phyloP scores from a whole-genome alignment of 2,329 filamentous ascomycete species.

The Septoria petroselini region DNA sequence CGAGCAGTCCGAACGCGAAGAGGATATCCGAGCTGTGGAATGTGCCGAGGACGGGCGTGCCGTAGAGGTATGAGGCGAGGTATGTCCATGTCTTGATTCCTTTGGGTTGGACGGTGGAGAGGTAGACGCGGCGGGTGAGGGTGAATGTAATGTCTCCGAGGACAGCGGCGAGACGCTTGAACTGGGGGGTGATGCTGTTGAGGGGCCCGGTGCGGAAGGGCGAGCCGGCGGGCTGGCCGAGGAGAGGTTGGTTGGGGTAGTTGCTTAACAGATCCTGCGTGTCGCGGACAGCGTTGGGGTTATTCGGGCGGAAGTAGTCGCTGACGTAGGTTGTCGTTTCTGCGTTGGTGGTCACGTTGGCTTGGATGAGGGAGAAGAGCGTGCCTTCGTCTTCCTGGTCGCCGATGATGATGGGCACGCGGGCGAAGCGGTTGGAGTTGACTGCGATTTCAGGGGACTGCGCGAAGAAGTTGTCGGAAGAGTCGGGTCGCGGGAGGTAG shows the following conservation, averaged over 20 bases:
- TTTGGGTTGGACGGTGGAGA: slow-evolving; percentile 51
- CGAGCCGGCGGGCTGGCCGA: slow-evolving; percentile 56
- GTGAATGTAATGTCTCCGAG: slow-evolving; percentile 72
- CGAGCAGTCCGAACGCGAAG: slow-evolving; percentile 10
- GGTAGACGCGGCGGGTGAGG: slow-evolving; percentile 63
- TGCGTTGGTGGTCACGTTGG: slow-evolving; percentile 61
- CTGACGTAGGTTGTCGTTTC: slow-evolving; percentile 63
- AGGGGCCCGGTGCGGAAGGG: slow-evolving; percentile 67
- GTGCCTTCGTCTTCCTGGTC: slow-evolving; percentile 71
- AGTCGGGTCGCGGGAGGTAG: slow-evolving; percentile 70
- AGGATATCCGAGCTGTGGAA: slow-evolving; percentile 61
- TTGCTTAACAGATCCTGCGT: slow-evolving; percentile 58
- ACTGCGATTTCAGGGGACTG: slow-evolving; percentile 61
- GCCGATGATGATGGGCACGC: slow-evolving; percentile 58
- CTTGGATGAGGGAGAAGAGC: slow-evolving; percentile 57
- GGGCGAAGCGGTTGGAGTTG: slow-evolving; percentile 38
- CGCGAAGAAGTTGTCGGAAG: slow-evolving; percentile 54
- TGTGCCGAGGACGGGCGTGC: slow-evolving; percentile 69
- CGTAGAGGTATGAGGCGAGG: slow-evolving; percentile 67
- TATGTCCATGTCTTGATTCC: slow-evolving; percentile 70
- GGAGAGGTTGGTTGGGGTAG: slow-evolving; percentile 55
- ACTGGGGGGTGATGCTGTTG: slow-evolving; percentile 74
- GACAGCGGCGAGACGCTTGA: slow-evolving; percentile 72
- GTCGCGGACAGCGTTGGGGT: slow-evolving; percentile 40
- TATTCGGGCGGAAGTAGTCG: slow-evolving; percentile 50